Conservation (phyloP, 345 rosid species). For the Raphanus raphanistrum region DNA sequence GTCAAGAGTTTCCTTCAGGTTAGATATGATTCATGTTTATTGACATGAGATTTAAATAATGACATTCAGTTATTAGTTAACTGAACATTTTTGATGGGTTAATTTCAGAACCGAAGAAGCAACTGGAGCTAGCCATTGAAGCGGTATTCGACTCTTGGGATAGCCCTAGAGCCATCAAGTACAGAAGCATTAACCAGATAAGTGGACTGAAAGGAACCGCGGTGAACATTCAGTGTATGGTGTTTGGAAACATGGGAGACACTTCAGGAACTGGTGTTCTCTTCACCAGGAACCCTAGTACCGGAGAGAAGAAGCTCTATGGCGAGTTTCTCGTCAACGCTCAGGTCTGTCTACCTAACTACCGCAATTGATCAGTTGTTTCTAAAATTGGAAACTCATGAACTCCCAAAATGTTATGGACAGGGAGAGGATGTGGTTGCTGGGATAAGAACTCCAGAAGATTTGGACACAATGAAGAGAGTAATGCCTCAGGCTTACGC, state of each 20-base stretch:
- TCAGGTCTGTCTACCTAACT: constrained; percentile 49
- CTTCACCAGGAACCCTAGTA: constrained; percentile 94
- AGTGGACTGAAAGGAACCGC: constrained; percentile 89
- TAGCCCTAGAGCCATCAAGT: constrained; percentile 78
- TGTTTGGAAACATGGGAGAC: constrained; percentile 92
- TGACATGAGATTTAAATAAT: not conserved
- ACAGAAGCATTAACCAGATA: constrained; percentile 85
- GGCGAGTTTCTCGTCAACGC: constrained; percentile 95
- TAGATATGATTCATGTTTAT: not conserved
- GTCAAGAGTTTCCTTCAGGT: constrained; percentile 88
- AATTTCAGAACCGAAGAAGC: constrained; percentile 68
- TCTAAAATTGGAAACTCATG: not conserved
- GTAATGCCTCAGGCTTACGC: constrained; percentile 79
- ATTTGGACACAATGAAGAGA: constrained; percentile 68
- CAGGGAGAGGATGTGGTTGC: constrained; percentile 98
- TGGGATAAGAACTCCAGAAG: constrained; percentile 92
- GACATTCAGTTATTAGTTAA: not conserved
- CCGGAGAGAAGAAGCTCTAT: constrained; percentile 82
- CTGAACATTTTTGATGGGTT: not conserved
- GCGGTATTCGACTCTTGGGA: constrained; percentile 98
- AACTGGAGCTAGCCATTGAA: constrained; percentile 60
- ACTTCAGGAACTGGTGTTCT: constrained; percentile 95
- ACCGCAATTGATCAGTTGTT: not conserved
- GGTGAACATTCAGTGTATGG: constrained; percentile 93
- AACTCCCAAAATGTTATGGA: not conserved